Percentiles rank a stretch among this genome's conserved stretches.
Evolutionary conservation across 73 alveolate species (phyloP).

Genomic region (Paramecium caudatum): DNA sequence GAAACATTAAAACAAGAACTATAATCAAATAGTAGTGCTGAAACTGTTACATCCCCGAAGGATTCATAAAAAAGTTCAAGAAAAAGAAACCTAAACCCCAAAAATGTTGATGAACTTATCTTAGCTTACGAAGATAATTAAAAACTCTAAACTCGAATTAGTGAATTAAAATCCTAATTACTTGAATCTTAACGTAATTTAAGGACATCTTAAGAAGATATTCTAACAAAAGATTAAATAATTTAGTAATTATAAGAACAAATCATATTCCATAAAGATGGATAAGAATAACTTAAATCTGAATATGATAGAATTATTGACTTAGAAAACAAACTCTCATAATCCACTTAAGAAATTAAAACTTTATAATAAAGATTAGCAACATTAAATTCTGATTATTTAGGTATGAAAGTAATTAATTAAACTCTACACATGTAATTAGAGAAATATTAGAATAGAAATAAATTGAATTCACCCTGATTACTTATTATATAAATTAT

Average conservation of each 20-base stretch:
- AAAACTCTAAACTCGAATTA: background rate
- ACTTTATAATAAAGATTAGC: background rate
- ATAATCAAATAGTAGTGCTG: slow-evolving; percentile 21
- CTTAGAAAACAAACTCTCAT: too few relatives aligned
- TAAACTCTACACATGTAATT: background rate
- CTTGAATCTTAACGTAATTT: background rate
- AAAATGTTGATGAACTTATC: background rate
- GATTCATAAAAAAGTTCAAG: slow-evolving; percentile 17
- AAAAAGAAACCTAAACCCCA: background rate
- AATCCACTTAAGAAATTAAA: background rate
- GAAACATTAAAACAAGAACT: background rate
- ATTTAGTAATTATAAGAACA: too few relatives aligned
- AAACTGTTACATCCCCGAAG: slow-evolving; percentile 17
- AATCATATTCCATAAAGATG: too few relatives aligned
- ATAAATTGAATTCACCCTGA: slow-evolving; percentile 14
- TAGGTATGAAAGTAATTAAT: slow-evolving; percentile 42
- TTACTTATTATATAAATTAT: slow-evolving; percentile 15
- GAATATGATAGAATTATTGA: too few relatives aligned
- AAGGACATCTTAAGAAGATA: background rate
- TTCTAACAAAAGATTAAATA: background rate
- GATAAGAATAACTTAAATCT: too few relatives aligned
- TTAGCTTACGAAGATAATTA: background rate
- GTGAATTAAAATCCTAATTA: background rate
- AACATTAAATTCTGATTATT: slow-evolving; percentile 28
- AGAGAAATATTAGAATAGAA: slow-evolving; percentile 24